Conservation (phyloP, 2,329 filamentous ascomycete species). For the Dendrostoma leiphaemia region DNA sequence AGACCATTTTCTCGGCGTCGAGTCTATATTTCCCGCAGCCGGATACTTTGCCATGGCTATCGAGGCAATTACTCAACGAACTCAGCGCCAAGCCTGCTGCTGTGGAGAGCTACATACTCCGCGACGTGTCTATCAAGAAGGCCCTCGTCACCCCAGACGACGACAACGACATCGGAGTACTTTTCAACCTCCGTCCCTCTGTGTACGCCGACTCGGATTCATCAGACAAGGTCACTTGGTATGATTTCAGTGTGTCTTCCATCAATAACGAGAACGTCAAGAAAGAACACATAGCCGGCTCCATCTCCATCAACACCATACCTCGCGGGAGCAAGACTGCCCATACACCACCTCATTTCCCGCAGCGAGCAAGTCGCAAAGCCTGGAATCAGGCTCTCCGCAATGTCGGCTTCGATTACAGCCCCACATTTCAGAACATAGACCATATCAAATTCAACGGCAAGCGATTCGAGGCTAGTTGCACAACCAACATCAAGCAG, state of each 20-base stretch:
- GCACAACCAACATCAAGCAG: conserved; percentile 23
- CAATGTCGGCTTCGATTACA: conserved; percentile 37
- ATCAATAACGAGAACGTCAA: conserved; percentile 16
- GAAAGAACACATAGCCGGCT: conserved; percentile 28
- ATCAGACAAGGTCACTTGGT: too few relatives aligned
- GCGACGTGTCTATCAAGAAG: neutral
- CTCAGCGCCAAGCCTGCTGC: conserved; percentile 25
- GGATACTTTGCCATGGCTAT: conserved; percentile 21
- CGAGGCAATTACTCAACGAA: conserved; percentile 19
- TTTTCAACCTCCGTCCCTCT: neutral
- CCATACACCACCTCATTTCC: conserved; percentile 16
- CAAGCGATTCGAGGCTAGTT: conserved; percentile 26
- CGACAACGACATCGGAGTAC: neutral
- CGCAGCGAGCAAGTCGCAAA: conserved; percentile 27
- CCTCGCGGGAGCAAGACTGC: conserved; percentile 14
- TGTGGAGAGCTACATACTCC: neutral
- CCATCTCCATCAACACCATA: conserved; percentile 22
- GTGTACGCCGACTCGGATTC: neutral
- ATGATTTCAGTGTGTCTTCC: conserved; percentile 30
- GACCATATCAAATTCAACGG: conserved; percentile 27
- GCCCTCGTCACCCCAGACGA: neutral
- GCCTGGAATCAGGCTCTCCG: conserved; percentile 32
- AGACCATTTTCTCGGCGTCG: conserved; percentile 26
- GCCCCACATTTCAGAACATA: conserved; percentile 35
- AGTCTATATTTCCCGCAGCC: conserved; percentile 26